Evolutionary conservation across 306 rosid species (phyloP), one percentile per base, ranked within the genome.

Genomic region (Lathyrus aphaca): DNA sequence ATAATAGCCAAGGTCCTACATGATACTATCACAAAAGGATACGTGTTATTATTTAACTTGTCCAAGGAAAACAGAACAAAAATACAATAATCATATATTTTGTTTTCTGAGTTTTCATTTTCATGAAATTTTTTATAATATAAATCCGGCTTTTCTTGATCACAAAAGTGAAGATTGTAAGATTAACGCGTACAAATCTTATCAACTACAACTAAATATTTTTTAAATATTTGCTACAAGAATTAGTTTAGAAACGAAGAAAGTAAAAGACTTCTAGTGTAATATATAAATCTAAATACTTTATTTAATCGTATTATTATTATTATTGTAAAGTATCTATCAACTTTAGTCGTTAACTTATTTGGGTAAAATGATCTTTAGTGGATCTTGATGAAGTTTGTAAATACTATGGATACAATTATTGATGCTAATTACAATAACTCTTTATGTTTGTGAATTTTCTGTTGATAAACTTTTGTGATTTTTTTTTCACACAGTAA

Each of bases 41-140:
- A 59, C 81, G 81, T 84, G 79, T 66, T 17, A 32, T 19, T 11
- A 40, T 50, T 57, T 50, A 23, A 73, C 66, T 74, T 23, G 79
- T 77, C 65, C 59, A 4, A 66, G 4, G 53, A 69, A 53, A 51
- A 63, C 32, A 53, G 73, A 57, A 64, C 10, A 43, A 54, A 8
- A 29, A 17, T 13, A 21, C 43, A 13, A 8, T 39, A 55, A 43
- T 71, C 43, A 71, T 71, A 71, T 57, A 55, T 39, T 23, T 53
- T 6, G 6, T 50, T 4, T 53, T 10, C 9, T 19, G 1, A 15
- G 23, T 38, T 49, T 54, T 62, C 8, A 32, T 19, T 10, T 27
- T 15, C 35, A 53, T 53, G 0, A 19, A 11, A 14, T 9, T 45
- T 45, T 72, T 25, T 53, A 66, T 43, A 37, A 35, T 32, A 15